phyloP scores from a whole-genome alignment of 2,329 filamentous ascomycete genomes.

The Colletotrichum higginsianum region DNA sequence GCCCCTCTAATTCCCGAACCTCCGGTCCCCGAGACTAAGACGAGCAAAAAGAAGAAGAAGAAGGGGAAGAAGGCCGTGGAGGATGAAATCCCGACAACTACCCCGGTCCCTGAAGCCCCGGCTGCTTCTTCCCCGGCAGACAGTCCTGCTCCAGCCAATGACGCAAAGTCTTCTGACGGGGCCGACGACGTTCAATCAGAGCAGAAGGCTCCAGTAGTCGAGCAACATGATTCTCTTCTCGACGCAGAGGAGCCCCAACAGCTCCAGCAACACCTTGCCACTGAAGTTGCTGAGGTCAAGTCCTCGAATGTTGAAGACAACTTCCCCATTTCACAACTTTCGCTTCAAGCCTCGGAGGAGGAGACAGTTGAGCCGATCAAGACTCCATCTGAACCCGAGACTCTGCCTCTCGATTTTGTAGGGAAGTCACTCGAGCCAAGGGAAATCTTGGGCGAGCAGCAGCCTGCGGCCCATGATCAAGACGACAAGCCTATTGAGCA shows the following conservation, averaged over 20 bases:
- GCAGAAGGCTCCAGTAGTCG: slow-evolving; percentile 1
- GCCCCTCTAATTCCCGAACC: not conserved
- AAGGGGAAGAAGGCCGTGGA: slow-evolving; percentile 41
- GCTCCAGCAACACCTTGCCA: not conserved
- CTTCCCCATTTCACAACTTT: not conserved
- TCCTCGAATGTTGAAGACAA: not conserved
- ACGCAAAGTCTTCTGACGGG: not conserved
- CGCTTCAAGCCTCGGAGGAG: not conserved
- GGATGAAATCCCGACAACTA: not conserved
- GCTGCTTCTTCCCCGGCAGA: not conserved
- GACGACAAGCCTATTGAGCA: not conserved
- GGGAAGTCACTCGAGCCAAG: not conserved
- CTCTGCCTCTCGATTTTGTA: not conserved
- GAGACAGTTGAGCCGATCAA: not conserved
- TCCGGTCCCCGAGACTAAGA: slow-evolving; percentile 45
- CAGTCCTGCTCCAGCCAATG: not conserved
- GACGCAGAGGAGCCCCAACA: not conserved
- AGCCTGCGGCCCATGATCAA: not conserved
- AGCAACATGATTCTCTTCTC: not conserved
- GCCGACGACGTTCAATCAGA: not conserved
- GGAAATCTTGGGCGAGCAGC: slow-evolving; percentile 6
- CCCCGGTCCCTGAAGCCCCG: not conserved
- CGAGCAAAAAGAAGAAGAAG: slow-evolving; percentile 57
- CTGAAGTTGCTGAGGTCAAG: not conserved
- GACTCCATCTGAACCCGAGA: not conserved